Base-by-base conservation (phyloP, 1,284 basidiomycete genomes). In the Cryptococcus deneoformans region DNA sequence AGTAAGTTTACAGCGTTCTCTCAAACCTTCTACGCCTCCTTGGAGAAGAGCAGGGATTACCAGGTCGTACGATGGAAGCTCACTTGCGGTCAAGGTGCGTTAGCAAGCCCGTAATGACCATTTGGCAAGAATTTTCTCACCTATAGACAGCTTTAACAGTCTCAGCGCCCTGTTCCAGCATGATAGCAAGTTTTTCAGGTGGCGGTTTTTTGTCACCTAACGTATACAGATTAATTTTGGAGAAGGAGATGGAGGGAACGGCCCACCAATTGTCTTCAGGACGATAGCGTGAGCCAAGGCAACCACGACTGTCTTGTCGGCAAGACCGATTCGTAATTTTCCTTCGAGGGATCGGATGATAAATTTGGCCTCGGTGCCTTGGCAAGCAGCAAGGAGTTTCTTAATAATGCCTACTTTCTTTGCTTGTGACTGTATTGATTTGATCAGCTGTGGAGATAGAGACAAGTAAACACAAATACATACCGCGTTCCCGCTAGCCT, bases 351-450 rank as follows among this genome's bases (percentile, higher is more conserved):
- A 92, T 50, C 96, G 87, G 53, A 99, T 88, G 61, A 99, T 89
- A 75, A 95, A 99, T 76, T 98, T 99, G 24, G 95, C 93, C 69
- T 86, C 85, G 43, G 68, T 77, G 47, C 87, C 90, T 69, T 92
- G 87, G 71, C 94, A 99, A 5, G 92, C 88, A 2, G 94, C 92
- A 1, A 99, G 82, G 2, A 99, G 82, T 71, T 94, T 92, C 52
- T 92, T 96, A 71, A 99, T 96, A 63, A 95, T 90, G 1, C 89
- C 89, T 11, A 97, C 91, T 75, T 99, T 99, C 79, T 92, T 94
- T 56, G 83, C 84, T 86, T 92, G 93, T 0, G 89, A 96, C 92
- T 89, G 5, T 29, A 29, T 63, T 16, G 16, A 16, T 8, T 5
- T 5, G 6, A 3, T 42, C 40, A 42, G 11, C 16, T n/a, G 43